Percentiles rank a stretch among this genome's conserved stretches.
Conservation (phyloP, 2,329 filamentous ascomycete species). For the Mycosphaerella sp. region DNA sequence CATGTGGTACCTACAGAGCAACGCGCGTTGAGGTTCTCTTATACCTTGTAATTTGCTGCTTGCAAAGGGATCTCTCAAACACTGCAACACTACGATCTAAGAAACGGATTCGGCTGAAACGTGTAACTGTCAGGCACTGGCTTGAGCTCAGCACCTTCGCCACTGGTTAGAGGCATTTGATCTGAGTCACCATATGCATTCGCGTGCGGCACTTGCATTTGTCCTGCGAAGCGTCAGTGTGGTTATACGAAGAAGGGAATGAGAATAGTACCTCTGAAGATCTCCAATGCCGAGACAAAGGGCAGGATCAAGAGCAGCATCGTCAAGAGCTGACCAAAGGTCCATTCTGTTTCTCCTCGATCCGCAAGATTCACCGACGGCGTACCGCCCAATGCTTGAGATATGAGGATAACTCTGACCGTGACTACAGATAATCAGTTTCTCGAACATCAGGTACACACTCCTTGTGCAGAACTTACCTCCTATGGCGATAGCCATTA, state of each 20-base stretch:
- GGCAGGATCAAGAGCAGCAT: conserved; percentile 56
- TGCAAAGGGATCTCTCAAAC: conserved; percentile 1
- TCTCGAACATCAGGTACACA: background rate
- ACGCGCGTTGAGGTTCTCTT: too few relatives aligned
- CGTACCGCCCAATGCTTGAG: conserved; percentile 55
- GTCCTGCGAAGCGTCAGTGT: conserved; percentile 12
- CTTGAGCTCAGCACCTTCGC: conserved; percentile 11
- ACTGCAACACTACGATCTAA: conserved; percentile 7
- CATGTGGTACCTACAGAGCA: background rate
- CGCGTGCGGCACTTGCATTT: conserved; percentile 20
- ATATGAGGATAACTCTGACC: conserved; percentile 51
- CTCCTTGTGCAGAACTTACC: conserved; percentile 24
- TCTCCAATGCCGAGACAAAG: conserved; percentile 55
- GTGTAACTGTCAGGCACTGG: conserved; percentile 11
- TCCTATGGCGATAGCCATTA: conserved; percentile 51
- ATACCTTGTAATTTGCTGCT: background rate
- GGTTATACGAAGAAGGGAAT: background rate
- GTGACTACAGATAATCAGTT: conserved; percentile 35
- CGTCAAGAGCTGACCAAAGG: conserved; percentile 58
- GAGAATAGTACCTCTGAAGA: conserved; percentile 46
- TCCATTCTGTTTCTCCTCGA: conserved; percentile 52
- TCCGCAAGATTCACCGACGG: conserved; percentile 48
- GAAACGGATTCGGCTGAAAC: conserved; percentile 18
- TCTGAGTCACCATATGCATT: conserved; percentile 16
- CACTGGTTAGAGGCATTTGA: conserved; percentile 17